Base-by-base conservation (phyloP, 164 flowering plant species). In the Liriodendron chinense region DNA sequence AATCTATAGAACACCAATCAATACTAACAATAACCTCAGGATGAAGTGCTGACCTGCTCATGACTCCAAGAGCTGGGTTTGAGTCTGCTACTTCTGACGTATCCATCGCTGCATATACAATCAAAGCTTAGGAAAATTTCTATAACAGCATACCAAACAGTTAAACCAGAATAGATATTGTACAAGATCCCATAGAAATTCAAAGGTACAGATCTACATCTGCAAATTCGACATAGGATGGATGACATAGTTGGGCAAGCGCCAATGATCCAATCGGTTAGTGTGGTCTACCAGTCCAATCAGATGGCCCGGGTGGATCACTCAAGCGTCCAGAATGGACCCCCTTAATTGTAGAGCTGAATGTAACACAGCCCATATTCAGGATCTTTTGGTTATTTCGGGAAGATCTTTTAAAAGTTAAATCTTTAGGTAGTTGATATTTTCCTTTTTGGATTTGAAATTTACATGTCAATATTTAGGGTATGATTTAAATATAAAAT, bases 41-140 rank as follows among this genome's bases (percentile, higher is more conserved):
- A 16, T 25, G 69, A 14, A 66, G 22, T 0, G 57, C 83, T 71
- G 50, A 85, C 88, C 79, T 78, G 59, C 53, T 75, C 23, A 20
- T 24, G n/a, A 77, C 75, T 72, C 76, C 80, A 59, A 75, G 72
- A 76, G 72, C 77, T 22, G 72, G 65, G 2, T 50, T 74, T 2
- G 73, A 14, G 74, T 76, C 75, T 63, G 34, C 80, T 56, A 81
- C 68, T 56, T 82, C 87, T 10, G 86, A 80, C 16, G 84, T 83
- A 63, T 87, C 89, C 86, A 86, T 85, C 7, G 83, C 91, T 84
- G 84, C 77, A 76, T 2, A 53, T n/a, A 26, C 65, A 67, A 67
- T 10, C 59, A 16, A 10, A 53, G 59, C 13, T 53, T 7, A 43
- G 48, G 62, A 69, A 43, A 47, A n/a, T 21, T 12, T 22, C 7